Conservation (phyloP, 768 basidiomycete species). For the Calocybe cyanea region DNA sequence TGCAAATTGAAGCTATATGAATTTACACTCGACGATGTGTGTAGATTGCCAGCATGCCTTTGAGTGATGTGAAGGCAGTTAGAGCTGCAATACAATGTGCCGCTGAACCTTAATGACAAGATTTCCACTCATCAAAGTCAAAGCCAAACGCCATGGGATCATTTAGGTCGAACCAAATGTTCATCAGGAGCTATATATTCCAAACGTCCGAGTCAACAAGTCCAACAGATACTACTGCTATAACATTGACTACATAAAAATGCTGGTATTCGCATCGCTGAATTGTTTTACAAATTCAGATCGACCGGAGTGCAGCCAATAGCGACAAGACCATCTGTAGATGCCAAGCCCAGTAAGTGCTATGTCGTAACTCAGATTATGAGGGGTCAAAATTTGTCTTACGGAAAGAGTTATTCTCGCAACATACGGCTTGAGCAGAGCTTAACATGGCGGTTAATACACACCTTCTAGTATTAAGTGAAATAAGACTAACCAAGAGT, state of each 20-base stretch:
- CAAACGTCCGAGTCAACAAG: too few species aligned
- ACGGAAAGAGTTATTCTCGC: conserved; percentile 24
- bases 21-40: too few species aligned
- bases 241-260: neutral
- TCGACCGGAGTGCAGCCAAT: conserved; percentile 28
- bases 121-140: too few species aligned
- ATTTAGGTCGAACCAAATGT: too few species aligned
- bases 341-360: neutral
- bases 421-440: conserved; percentile 27
- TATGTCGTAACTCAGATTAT: neutral
- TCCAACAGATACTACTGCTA: neutral
- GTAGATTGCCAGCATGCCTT: too few species aligned
- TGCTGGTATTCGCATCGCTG: neutral
- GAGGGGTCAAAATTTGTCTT: conserved; percentile 5
- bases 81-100: too few species aligned
- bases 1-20: too few species aligned
- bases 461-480: neutral
- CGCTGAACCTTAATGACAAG: too few species aligned
- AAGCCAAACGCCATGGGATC: too few species aligned
- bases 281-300: conserved; percentile 17
- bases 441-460: conserved; percentile 7
- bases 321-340: conserved; percentile 23
- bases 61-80: too few species aligned
- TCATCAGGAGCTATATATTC: too few species aligned
- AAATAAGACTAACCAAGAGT: conserved; percentile 18